Conservation (phyloP, 2,329 filamentous ascomycete genomes). For the Biscogniauxia mediterranea region DNA sequence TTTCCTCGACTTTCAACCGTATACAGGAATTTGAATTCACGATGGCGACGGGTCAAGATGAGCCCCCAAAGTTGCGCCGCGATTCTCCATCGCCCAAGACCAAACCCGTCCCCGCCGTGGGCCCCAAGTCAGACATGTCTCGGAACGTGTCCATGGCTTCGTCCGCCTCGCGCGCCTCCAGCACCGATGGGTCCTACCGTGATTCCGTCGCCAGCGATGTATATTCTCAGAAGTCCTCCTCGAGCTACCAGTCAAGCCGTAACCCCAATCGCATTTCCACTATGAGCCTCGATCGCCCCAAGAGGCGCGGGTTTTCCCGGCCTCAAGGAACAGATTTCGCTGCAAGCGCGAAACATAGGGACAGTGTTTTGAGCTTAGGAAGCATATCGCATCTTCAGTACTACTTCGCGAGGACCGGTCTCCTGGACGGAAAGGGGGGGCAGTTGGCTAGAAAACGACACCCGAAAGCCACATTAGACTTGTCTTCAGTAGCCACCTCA, state of each 20-base stretch:
- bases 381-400: conserved; percentile 98
- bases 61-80: conserved; percentile 43
- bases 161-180: conserved; percentile 56
- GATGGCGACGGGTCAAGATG: conserved; percentile 38
- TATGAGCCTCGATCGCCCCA: conserved; percentile 40
- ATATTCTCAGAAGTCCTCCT: conserved; percentile 64
- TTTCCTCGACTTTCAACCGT: conserved; percentile 3
- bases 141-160: conserved; percentile 64
- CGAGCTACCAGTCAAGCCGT: conserved; percentile 47
- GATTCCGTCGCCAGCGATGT: conserved; percentile 57
- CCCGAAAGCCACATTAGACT: conserved; percentile 55
- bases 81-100: conserved; percentile 65
- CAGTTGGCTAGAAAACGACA: conserved; percentile 74
- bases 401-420: conserved; percentile 92
- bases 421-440: conserved; percentile 90
- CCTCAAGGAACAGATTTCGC: conserved; percentile 88
- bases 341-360: conserved; percentile 81
- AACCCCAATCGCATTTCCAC: conserved; percentile 47
- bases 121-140: conserved; percentile 56
- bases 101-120: conserved; percentile 61
- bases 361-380: conserved; percentile 93
- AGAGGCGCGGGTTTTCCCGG: conserved; percentile 80
- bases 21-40: conserved; percentile 1
- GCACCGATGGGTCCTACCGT: conserved; percentile 46
- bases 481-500: conserved; percentile 51